phyloP scores from a whole-genome alignment of 352 stramenopile species.

The Phytopythium sindhum region DNA sequence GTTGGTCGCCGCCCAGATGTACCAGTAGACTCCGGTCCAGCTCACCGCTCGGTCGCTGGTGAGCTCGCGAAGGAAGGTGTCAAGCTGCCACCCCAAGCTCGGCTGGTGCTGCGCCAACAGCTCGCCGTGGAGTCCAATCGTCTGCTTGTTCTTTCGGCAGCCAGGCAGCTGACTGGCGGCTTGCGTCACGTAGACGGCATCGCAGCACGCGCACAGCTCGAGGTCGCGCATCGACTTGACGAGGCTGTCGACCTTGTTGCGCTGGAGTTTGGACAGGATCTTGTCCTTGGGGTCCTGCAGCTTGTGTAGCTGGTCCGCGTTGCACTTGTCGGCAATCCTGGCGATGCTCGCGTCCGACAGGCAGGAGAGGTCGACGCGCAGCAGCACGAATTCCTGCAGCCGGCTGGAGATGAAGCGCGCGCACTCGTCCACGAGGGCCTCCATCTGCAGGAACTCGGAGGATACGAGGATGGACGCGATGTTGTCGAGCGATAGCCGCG shows the following conservation, averaged over 20 bases:
- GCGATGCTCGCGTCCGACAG: slow-evolving; percentile 71
- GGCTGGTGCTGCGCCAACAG: slow-evolving; percentile 41
- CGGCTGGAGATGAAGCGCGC: slow-evolving; percentile 64
- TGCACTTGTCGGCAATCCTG: slow-evolving; percentile 66
- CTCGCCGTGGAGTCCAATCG: slow-evolving; percentile 46
- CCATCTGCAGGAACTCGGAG: slow-evolving; percentile 92
- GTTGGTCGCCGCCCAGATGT: slow-evolving; percentile 68
- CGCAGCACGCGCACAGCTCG: slow-evolving; percentile 41
- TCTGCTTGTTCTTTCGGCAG: slow-evolving; percentile 35
- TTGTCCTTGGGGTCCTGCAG: slow-evolving; percentile 86
- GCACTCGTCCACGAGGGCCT: slow-evolving; percentile 81
- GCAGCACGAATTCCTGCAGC: slow-evolving; percentile 79
- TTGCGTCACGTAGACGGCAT: slow-evolving; percentile 7
- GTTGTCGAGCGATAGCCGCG: slow-evolving; percentile 63
- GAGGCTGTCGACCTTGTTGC: slow-evolving; percentile 74
- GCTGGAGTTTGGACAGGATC: slow-evolving; percentile 79
- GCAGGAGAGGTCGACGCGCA: slow-evolving; percentile 86
- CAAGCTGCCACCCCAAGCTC: slow-evolving; percentile 38
- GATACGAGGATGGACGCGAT: slow-evolving; percentile 88
- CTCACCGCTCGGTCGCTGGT: slow-evolving; percentile 34
- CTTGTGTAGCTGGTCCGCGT: slow-evolving; percentile 48
- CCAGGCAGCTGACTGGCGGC: slow-evolving; percentile 7
- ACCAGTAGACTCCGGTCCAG: slow-evolving; percentile 80
- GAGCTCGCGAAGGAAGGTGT: slow-evolving; percentile 40
- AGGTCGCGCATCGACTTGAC: slow-evolving; percentile 36